Evolutionary conservation across 2,329 filamentous ascomycete genomes (phyloP).

Genomic region (Fusarium illudens): DNA sequence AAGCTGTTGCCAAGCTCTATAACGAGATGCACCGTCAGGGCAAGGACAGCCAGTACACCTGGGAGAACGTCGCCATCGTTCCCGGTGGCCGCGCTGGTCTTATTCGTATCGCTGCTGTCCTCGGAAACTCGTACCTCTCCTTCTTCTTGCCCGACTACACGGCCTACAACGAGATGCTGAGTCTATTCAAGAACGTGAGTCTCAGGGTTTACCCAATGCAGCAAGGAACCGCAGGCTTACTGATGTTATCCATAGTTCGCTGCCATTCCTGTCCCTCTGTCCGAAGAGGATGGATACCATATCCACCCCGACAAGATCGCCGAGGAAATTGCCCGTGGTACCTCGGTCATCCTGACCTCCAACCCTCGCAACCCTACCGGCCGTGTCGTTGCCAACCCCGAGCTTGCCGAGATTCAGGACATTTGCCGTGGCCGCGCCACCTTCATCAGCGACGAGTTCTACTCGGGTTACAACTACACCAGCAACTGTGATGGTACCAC

Average conservation of each 20-base stretch:
- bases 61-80: constrained; percentile 97
- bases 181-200: constrained; percentile 85
- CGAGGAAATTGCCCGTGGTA: constrained; percentile 87
- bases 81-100: constrained; percentile 91
- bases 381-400: constrained; percentile 82
- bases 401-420: constrained; percentile 90
- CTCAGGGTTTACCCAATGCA: not conserved
- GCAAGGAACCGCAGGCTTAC: not conserved
- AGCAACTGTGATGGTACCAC: constrained; percentile 89
- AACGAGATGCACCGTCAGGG: constrained; percentile 91
- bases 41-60: constrained; percentile 89
- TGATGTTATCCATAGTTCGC: constrained; percentile 68
- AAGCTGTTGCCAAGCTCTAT: constrained; percentile 90
- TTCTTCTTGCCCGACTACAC: constrained; percentile 98
- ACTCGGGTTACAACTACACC: constrained; percentile 95
- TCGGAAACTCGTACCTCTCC: constrained; percentile 90
- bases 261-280: constrained; percentile 84
- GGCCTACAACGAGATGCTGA: constrained; percentile 97
- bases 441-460: constrained; percentile 96
- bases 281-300: constrained; percentile 87
- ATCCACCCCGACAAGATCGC: constrained; percentile 94
- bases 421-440: constrained; percentile 91
- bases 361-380: constrained; percentile 97
- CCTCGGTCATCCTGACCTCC: constrained; percentile 88
- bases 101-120: constrained; percentile 92